Conservation (phyloP, 2,329 filamentous ascomycete genomes). For the Botrytis medusae region DNA sequence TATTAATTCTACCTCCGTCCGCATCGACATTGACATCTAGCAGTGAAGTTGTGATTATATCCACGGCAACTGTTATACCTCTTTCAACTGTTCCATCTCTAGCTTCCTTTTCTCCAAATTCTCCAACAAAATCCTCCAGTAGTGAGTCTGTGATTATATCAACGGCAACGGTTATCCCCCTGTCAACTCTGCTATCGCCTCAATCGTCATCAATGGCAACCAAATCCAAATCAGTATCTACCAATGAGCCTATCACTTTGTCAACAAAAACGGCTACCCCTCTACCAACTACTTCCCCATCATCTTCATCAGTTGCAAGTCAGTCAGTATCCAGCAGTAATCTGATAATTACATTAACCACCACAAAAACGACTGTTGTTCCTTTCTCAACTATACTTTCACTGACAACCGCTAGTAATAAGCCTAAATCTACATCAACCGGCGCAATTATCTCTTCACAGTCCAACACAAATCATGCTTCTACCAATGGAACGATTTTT, state of each 20-base stretch:
- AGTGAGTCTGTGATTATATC: background rate
- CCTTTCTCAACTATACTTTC: background rate
- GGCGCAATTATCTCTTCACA: background rate
- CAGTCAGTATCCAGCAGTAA: background rate
- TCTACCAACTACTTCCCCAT: background rate
- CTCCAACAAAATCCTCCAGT: background rate
- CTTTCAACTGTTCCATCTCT: background rate
- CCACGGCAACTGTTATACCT: slow-evolving; percentile 30
- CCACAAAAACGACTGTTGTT: background rate
- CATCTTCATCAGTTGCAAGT: background rate
- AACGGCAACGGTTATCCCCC: slow-evolving; percentile 30
- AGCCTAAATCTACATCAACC: background rate
- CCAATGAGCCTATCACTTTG: background rate
- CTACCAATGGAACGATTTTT: background rate
- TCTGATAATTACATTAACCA: background rate
- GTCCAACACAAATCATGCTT: background rate
- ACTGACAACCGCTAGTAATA: background rate
- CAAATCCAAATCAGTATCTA: too few relatives aligned
- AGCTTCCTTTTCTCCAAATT: background rate
- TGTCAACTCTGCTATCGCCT: background rate
- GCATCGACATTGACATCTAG: background rate
- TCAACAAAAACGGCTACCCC: slow-evolving; percentile 22
- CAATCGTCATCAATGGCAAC: background rate
- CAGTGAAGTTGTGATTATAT: background rate
- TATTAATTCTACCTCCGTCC: background rate